Conservation (phyloP, 2,329 filamentous ascomycete species). For the Xylariaceae sp. region DNA sequence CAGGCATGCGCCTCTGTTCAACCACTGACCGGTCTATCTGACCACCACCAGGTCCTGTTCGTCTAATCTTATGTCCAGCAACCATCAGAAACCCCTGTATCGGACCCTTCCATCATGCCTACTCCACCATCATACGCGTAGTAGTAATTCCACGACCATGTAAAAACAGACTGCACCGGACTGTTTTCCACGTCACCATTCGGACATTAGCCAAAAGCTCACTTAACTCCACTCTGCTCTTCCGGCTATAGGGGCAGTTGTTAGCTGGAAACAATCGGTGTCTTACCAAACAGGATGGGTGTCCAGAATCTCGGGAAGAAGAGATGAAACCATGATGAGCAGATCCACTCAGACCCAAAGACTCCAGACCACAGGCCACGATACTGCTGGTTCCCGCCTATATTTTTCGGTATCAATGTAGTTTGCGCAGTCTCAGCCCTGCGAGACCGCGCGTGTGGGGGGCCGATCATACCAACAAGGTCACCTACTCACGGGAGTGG, state of each 20-base stretch:
- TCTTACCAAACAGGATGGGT: too few relatives aligned
- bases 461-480: too few relatives aligned
- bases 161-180: not conserved
- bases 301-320: not conserved
- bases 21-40: too few relatives aligned
- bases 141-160: not conserved
- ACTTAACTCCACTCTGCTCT: not conserved
- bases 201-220: conserved; percentile 3
- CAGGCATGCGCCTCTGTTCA: not conserved
- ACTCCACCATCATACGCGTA: not conserved
- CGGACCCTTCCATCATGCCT: not conserved
- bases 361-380: not conserved
- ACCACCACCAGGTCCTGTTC: too few relatives aligned
- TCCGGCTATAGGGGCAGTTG: too few relatives aligned
- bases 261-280: too few relatives aligned
- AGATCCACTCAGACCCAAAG: not conserved
- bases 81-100: not conserved
- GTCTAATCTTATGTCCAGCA: not conserved
- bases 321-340: not conserved
- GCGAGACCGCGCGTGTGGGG: not conserved
- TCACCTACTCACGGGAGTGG: too few relatives aligned
- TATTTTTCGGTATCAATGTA: not conserved
- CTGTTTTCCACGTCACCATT: conserved; percentile 10
- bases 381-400: not conserved
- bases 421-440: not conserved